Conservation (phyloP, 441 rosid species). For the Eruca vesicaria region DNA sequence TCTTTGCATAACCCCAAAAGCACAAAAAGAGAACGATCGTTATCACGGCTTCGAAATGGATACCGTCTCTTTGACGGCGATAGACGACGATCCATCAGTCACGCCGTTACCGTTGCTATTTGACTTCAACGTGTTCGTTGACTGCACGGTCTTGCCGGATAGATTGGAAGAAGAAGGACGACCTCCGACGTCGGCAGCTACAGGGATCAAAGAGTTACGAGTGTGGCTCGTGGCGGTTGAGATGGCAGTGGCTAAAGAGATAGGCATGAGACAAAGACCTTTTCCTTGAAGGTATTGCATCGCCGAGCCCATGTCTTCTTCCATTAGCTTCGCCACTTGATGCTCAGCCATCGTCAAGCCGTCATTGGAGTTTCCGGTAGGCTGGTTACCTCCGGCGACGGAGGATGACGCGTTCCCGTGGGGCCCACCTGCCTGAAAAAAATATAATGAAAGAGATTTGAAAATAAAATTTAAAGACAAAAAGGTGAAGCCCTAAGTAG, state of each 20-base stretch:
- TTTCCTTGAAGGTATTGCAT: constrained; percentile 95
- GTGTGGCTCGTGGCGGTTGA: constrained; percentile 68
- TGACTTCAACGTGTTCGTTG: constrained; percentile 31
- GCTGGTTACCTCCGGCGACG: constrained; percentile 23
- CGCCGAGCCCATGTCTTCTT: constrained; percentile 93
- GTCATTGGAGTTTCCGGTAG: constrained; percentile 31
- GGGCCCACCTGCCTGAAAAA: constrained; percentile 39
- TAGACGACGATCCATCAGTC: constrained; percentile 32
- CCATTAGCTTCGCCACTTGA: constrained; percentile 90
- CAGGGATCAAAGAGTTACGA: constrained; percentile 44
- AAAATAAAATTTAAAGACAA: background rate
- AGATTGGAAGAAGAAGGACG: constrained; percentile 63
- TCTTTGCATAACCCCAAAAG: constrained; percentile 27
- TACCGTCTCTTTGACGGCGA: constrained; percentile 45
- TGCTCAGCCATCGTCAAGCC: constrained; percentile 62
- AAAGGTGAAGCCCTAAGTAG: constrained; percentile 40
- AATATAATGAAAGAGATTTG: background rate
- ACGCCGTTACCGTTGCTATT: constrained; percentile 41
- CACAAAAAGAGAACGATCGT: background rate
- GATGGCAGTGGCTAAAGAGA: constrained; percentile 78
- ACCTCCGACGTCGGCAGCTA: constrained; percentile 52
- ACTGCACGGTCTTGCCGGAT: constrained; percentile 77
- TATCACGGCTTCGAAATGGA: constrained; percentile 22
- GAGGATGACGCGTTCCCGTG: constrained; percentile 35
- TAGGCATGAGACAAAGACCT: constrained; percentile 97